These are phyloP conservation scores for Polytrichum commune DNA, from an alignment of 225 moss, liverwort and hornwort genomes.

Conservation along the genomic window DNA sequence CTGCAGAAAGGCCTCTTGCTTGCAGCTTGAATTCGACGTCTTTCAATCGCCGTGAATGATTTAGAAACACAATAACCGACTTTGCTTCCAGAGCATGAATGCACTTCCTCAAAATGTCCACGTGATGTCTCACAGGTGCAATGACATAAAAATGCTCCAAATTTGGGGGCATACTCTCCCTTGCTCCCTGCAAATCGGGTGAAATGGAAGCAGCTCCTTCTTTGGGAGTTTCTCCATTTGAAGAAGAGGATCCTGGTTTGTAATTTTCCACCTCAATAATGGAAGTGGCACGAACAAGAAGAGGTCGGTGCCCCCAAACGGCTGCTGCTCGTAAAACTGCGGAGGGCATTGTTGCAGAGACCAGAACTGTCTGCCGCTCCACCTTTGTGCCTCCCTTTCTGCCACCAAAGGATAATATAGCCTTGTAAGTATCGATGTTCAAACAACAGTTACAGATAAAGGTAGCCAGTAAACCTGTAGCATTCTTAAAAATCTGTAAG, in stretches of 20 bases:
- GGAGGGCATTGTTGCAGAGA: constrained; percentile 97
- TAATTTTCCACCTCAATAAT: constrained; percentile 70
- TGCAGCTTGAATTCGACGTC: constrained; percentile 87
- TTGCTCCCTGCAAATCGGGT: constrained; percentile 68
- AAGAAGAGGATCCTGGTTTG: constrained; percentile 20
- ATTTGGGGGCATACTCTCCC: constrained; percentile 93
- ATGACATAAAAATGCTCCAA: constrained; percentile 78
- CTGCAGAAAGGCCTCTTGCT: constrained; percentile 82
- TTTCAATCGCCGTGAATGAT: constrained; percentile 83
- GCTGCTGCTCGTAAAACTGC: constrained; percentile 90
- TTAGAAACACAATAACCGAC: constrained; percentile 90
- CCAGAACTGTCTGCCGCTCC: constrained; percentile 91
- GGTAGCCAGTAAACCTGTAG: too few relatives aligned
- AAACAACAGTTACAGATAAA: too few relatives aligned
- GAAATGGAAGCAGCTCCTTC: constrained; percentile 25
- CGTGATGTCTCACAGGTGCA: constrained; percentile 80
- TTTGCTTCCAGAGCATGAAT: constrained; percentile 80
- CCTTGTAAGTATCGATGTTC: too few relatives aligned
- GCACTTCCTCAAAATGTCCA: constrained; percentile 82
- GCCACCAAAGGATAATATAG: neutral
- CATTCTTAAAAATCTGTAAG: too few relatives aligned
- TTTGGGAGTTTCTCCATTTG: constrained; percentile 23
- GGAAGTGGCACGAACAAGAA: constrained; percentile 83
- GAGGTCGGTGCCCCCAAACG: constrained; percentile 87
- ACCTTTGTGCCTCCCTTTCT: constrained; percentile 49